Evolutionary conservation across 129 eudicot species (phyloP).

Genomic region (Tanacetum coccineum): DNA sequence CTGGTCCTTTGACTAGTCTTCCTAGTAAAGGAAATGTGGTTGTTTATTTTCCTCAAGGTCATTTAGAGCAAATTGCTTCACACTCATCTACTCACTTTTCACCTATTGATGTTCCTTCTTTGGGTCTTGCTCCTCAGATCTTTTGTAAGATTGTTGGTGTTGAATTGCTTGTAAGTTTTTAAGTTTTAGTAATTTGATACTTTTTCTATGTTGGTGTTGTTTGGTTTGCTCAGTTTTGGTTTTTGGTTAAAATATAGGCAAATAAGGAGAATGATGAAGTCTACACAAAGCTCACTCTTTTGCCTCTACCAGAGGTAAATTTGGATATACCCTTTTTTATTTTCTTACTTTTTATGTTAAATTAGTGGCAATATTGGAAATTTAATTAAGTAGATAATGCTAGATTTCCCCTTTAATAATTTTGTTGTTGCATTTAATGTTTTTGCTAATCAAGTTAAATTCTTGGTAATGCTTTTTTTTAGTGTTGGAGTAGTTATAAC

Average conservation of each 20-base stretch:
- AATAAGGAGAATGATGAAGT: slow-evolving; percentile 91
- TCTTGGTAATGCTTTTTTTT: neutral
- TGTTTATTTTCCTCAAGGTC: slow-evolving; percentile 91
- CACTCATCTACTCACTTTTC: slow-evolving; percentile 51
- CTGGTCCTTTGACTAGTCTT: slow-evolving; percentile 78
- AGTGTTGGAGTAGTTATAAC: too few relatives aligned
- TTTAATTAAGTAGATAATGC: neutral
- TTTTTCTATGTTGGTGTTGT: slow-evolving; percentile 10
- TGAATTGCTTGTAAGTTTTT: slow-evolving; percentile 62
- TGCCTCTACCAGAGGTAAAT: slow-evolving; percentile 73
- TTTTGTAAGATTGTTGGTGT: slow-evolving; percentile 79
- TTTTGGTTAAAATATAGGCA: slow-evolving; percentile 46
- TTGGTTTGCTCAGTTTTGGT: slow-evolving; percentile 6
- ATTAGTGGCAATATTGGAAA: neutral
- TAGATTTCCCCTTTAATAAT: slow-evolving; percentile 15
- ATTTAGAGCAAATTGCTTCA: slow-evolving; percentile 70
- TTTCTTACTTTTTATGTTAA: neutral
- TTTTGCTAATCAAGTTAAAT: slow-evolving; percentile 11
- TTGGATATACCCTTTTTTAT: slow-evolving; percentile 3
- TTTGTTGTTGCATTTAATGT: slow-evolving; percentile 18
- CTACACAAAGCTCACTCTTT: slow-evolving; percentile 73
- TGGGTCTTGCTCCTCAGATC: slow-evolving; percentile 79
- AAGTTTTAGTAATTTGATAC: neutral
- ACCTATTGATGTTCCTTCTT: slow-evolving; percentile 64
- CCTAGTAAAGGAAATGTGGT: slow-evolving; percentile 85